Conservation (phyloP, 768 basidiomycete genomes). For the Panus rudis region DNA sequence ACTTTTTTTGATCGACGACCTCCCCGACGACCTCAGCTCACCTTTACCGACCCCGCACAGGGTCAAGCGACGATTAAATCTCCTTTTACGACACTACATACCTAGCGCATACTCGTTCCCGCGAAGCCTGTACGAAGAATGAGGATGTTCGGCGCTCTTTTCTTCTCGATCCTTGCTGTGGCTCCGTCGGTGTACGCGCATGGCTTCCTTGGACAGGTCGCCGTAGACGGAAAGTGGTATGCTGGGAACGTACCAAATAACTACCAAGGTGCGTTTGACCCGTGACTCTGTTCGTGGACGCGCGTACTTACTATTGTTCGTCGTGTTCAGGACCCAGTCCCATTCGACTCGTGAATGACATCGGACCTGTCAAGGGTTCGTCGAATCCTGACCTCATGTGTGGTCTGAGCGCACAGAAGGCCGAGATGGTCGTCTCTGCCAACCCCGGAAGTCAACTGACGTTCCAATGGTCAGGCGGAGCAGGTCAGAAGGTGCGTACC, state of each 20-base stretch:
- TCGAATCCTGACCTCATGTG: conserved; percentile 52
- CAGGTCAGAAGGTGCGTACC: conserved; percentile 24
- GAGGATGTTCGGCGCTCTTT: no score
- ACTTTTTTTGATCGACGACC: no score
- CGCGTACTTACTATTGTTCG: background rate
- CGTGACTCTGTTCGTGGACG: background rate
- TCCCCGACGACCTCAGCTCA: no score
- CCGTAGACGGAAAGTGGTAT: conserved; percentile 39
- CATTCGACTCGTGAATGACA: conserved; percentile 37
- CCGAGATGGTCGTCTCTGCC: conserved; percentile 43
- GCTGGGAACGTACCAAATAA: conserved; percentile 36
- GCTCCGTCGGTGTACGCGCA: conserved; percentile 32
- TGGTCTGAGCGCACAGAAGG: conserved; percentile 45
- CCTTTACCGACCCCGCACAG: no score
- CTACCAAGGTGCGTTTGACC: conserved; percentile 16
- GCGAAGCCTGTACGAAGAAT: no score
- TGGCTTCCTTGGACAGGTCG: conserved; percentile 35
- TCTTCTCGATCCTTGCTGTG: no score
- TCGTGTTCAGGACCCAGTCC: conserved; percentile 27
- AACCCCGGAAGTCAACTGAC: conserved; percentile 51
- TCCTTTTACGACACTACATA: no score
- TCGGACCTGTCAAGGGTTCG: conserved; percentile 49
- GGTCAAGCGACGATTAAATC: no score
- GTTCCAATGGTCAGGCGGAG: conserved; percentile 50
- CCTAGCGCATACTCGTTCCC: no score